Percentiles rank a stretch among this genome's conserved stretches.
Conservation (phyloP, 2,329 filamentous ascomycete genomes). For the Beauveria medogensis region DNA sequence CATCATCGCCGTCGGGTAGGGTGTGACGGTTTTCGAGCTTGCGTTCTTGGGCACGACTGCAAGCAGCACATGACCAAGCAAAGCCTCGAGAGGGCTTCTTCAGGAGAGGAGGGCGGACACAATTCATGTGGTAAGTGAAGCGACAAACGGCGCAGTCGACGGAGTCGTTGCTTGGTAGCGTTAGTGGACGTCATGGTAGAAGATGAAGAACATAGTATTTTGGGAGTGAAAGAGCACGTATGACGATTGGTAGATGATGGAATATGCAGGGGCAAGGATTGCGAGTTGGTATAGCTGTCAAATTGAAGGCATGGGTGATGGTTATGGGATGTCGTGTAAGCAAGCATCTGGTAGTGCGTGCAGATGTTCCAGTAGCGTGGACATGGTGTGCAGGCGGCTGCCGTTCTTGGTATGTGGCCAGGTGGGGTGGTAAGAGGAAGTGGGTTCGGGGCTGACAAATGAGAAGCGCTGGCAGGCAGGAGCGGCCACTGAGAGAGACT, state of each 20-base stretch:
- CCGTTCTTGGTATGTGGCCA: slow-evolving; percentile 9
- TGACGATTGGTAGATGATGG: background rate
- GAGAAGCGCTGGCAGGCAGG: background rate
- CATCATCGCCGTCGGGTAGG: slow-evolving; percentile 58
- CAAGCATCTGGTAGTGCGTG: slow-evolving; percentile 8
- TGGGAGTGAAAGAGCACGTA: background rate
- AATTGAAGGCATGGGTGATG: background rate
- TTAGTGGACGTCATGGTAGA: slow-evolving; percentile 15
- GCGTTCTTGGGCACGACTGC: slow-evolving; percentile 89
- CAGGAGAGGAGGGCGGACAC: slow-evolving; percentile 80
- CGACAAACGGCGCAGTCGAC: slow-evolving; percentile 94
- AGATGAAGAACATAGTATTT: background rate
- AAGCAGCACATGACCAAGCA: slow-evolving; percentile 94
- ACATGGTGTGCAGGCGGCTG: background rate
- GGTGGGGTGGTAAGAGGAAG: slow-evolving; percentile 1
- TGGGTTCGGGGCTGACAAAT: background rate
- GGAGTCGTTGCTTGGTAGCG: slow-evolving; percentile 65
- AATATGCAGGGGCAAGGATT: background rate
- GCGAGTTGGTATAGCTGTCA: too few relatives aligned
- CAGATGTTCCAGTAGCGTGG: background rate
- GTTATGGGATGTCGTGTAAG: slow-evolving; percentile 9
- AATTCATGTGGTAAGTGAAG: slow-evolving; percentile 97
- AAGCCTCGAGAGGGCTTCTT: slow-evolving; percentile 98
- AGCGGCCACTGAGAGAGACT: background rate
- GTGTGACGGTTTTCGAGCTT: slow-evolving; percentile 86